Conservation (phyloP, 768 basidiomycete genomes). For the Kwoniella shandongensis region DNA sequence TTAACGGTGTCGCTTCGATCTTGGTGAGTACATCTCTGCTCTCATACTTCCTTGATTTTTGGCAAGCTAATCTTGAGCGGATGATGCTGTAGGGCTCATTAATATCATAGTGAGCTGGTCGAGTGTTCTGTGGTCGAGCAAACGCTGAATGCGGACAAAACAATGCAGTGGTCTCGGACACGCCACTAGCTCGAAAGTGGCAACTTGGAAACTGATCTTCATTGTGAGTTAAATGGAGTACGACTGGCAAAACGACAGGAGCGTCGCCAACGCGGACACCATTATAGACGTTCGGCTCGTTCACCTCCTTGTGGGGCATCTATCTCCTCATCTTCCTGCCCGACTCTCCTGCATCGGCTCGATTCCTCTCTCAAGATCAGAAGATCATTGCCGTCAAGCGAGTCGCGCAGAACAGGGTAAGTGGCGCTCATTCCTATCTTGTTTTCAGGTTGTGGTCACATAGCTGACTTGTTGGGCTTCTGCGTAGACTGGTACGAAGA, state of each 20-base stretch:
- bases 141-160: not conserved
- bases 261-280: not conserved
- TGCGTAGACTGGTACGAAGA: slow-evolving; percentile 51
- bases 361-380: slow-evolving; percentile 50
- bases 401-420: slow-evolving; percentile 48
- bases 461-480: not conserved
- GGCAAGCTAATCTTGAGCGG: no score
- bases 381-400: slow-evolving; percentile 54
- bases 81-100: slow-evolving; percentile 45
- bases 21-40: no score
- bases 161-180: slow-evolving; percentile 23
- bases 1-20: slow-evolving; percentile 29
- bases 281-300: slow-evolving; percentile 45
- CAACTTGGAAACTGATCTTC: slow-evolving; percentile 50
- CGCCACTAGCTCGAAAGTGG: slow-evolving; percentile 21
- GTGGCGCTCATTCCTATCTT: not conserved
- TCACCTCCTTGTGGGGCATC: slow-evolving; percentile 50
- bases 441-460: not conserved
- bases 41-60: no score
- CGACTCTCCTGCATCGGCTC: slow-evolving; percentile 53
- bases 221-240: slow-evolving; percentile 5
- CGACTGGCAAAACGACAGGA: not conserved
- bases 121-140: not conserved
- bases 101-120: slow-evolving; percentile 35
- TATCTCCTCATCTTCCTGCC: slow-evolving; percentile 53